These are phyloP conservation scores for Pichia inconspicua DNA, from an alignment of 1,139 yeast species.

Conservation along the genomic window DNA sequence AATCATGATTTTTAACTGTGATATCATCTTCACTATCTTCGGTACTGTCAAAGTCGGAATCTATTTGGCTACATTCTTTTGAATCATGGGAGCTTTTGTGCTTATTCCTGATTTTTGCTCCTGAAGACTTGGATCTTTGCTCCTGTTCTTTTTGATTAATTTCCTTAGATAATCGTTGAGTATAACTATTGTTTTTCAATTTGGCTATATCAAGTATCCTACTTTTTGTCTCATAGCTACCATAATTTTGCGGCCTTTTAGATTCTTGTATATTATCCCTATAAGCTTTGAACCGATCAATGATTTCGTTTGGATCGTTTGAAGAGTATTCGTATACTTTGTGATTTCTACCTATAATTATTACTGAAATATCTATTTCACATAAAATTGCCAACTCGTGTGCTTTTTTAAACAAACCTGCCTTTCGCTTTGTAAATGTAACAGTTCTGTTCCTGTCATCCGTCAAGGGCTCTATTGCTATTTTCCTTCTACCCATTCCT, in stretches of 20 bases:
- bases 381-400: constrained; percentile 89
- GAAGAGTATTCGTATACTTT: constrained; percentile 59
- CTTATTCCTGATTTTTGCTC: not conserved
- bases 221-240: constrained; percentile 23
- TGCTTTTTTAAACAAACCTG: constrained; percentile 93
- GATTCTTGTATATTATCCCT: constrained; percentile 40
- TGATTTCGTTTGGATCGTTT: constrained; percentile 48
- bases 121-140: not conserved
- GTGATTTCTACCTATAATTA: constrained; percentile 80
- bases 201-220: constrained; percentile 14
- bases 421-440: constrained; percentile 89
- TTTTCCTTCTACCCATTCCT: constrained; percentile 91
- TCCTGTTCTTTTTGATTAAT: not conserved
- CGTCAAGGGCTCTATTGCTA: constrained; percentile 81
- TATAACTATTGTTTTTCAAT: not conserved
- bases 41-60: not conserved
- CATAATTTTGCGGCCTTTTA: constrained; percentile 49
- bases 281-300: constrained; percentile 41
- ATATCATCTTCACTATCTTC: constrained; percentile 1
- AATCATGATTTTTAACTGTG: constrained; percentile 13
- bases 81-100: not conserved
- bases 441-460: constrained; percentile 86
- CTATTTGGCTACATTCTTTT: not conserved
- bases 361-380: constrained; percentile 86
- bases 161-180: not conserved